Conservation (phyloP, 306 rosid genomes). For the Senna siamea region DNA sequence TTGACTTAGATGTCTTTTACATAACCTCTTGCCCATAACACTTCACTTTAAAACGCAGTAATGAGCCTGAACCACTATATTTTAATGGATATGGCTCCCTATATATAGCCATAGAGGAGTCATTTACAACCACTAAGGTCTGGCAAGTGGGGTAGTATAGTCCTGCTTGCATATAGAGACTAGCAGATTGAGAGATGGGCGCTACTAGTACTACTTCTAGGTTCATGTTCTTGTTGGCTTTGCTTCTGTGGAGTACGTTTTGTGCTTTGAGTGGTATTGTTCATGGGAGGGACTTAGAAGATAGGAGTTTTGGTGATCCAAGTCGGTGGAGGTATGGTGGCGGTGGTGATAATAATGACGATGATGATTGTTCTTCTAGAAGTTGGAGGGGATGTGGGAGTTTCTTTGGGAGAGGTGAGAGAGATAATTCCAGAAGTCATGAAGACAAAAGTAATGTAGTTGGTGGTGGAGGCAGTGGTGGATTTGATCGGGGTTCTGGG, state of each 20-base stretch:
- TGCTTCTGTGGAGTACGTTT: constrained; percentile 30
- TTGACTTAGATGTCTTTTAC: not conserved
- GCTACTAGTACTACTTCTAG: not conserved
- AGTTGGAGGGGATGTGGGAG: constrained; percentile 63
- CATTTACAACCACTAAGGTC: not conserved
- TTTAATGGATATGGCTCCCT: constrained; percentile 15
- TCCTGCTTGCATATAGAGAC: constrained; percentile 13
- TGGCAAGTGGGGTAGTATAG: constrained; percentile 20
- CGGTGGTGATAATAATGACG: not conserved
- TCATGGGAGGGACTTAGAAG: constrained; percentile 35
- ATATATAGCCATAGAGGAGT: constrained; percentile 34
- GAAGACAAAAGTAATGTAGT: too few species aligned
- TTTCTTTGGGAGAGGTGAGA: constrained; percentile 41
- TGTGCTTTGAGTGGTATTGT: constrained; percentile 33
- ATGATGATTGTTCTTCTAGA: constrained; percentile 37
- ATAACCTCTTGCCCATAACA: not conserved
- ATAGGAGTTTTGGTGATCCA: constrained; percentile 36
- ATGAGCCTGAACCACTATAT: not conserved
- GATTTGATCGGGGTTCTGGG: constrained; percentile 23
- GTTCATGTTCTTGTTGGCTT: constrained; percentile 2
- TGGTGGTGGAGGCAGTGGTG: not conserved
- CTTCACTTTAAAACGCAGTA: constrained; percentile 17
- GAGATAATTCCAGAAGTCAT: constrained; percentile 12
- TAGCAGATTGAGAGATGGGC: constrained; percentile 44
- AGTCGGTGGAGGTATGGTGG: constrained; percentile 37